Evolutionary conservation across 176 grass and related monocot genomes (phyloP), one percentile per base, ranked within the genome.

Genomic region (Cenchrus fungigraminus): DNA sequence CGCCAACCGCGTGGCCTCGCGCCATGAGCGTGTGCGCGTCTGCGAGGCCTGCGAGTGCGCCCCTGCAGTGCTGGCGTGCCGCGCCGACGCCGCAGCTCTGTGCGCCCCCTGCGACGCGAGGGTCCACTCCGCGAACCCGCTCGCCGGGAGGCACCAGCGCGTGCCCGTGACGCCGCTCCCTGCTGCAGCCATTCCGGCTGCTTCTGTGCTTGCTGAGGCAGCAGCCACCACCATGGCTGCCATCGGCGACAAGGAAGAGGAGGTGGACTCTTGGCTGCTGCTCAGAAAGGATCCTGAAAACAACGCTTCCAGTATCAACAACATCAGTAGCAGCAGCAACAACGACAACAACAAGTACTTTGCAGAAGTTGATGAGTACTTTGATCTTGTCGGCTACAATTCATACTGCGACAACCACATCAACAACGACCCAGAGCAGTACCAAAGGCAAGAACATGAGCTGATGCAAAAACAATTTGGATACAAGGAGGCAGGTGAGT

Each of bases 61-160:
- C 15, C 90, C 92, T 1, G 91, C 85, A 0, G 43, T 51, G 40
- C 10, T 97, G 25, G 55, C 73, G 17, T 95, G 95, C 77, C 84
- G 76, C 6, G 87, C 89, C 12, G 89, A 98, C 29, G 76, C 76
- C 0, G 87, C 85, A 0, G 75, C 85, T 25, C 87, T 92, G 11
- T 92, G 92, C 47, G 80, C 68, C 20, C 69, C 83, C 64, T 98
- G 93, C 43, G 95, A 98, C 76, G 76, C 52, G 5, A 82, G 82
- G 22, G 85, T 92, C 58, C 95, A 95, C 92, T 93, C 93, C 12
- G 77, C 91, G 46, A 93, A 95, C 87, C 89, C 83, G 45, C 89
- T 98, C 0, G 92, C 91, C 4, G 43, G 75, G 79, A 81, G 91
- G 76, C 92, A 91, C 70, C 86, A 82, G 19, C 76, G 89, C 5